A percentile compares a stretch with the other conserved stretches of the same genome.
phyloP scores from a whole-genome alignment of 495 filamentous ascomycete genomes.

The Penicillium robsamsonii region DNA sequence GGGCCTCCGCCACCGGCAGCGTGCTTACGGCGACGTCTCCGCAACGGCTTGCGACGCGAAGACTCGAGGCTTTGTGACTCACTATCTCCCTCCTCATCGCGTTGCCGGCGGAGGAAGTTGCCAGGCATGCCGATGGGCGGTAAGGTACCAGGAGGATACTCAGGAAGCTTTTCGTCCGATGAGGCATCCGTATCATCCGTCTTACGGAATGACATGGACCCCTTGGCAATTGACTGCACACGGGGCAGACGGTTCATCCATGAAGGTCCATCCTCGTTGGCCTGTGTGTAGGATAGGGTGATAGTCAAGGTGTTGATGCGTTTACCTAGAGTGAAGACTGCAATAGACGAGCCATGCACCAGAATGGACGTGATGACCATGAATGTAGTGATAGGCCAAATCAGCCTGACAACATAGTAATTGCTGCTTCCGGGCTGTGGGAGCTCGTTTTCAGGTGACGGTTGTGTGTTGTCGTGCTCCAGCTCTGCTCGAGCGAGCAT shows the following conservation, averaged over 20 bases:
- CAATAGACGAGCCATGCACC: slow-evolving; percentile 96
- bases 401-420: slow-evolving; percentile 70
- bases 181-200: slow-evolving; percentile 52
- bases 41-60: slow-evolving; percentile 58
- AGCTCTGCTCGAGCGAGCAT: slow-evolving; percentile 89
- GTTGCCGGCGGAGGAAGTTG: slow-evolving; percentile 78
- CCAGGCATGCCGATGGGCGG: slow-evolving; percentile 72
- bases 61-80: slow-evolving; percentile 52
- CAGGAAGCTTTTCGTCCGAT: slow-evolving; percentile 60
- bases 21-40: slow-evolving; percentile 60
- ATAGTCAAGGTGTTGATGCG: slow-evolving; percentile 96
- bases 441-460: slow-evolving; percentile 61
- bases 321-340: slow-evolving; percentile 97
- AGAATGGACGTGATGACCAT: slow-evolving; percentile 92
- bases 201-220: slow-evolving; percentile 77
- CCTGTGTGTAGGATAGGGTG: slow-evolving; percentile 91
- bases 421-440: slow-evolving; percentile 52
- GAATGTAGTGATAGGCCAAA: slow-evolving; percentile 97
- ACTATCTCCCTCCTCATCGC: slow-evolving; percentile 63
- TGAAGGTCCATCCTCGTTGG: slow-evolving; percentile 80
- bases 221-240: slow-evolving; percentile 76
- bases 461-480: slow-evolving; percentile 69
- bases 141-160: slow-evolving; percentile 75
- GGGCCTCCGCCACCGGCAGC: slow-evolving; percentile 79
- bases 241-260: slow-evolving; percentile 96